Conservation (phyloP, 306 rosid genomes). For the Ochetophila trinervis region DNA sequence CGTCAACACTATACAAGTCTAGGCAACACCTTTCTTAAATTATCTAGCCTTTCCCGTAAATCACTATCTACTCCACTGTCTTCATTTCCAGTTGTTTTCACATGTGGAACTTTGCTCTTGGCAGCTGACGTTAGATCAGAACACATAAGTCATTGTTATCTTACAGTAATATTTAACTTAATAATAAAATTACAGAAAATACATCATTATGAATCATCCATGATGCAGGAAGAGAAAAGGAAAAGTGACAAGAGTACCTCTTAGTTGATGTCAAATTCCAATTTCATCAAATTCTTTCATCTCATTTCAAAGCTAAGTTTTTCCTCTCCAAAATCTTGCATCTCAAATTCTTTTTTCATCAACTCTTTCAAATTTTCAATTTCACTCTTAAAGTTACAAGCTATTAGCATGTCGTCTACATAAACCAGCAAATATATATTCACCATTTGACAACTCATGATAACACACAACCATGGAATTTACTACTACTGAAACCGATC, state of each 20-base stretch:
- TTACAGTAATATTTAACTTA: neutral
- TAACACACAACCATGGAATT: too few species aligned
- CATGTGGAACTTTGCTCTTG: constrained; percentile 69
- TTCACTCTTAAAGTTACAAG: too few species aligned
- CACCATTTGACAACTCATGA: too few species aligned
- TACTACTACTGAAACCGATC: too few species aligned
- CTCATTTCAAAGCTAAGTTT: too few species aligned
- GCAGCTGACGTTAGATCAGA: constrained; percentile 52
- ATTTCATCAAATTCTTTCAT: constrained; percentile 96
- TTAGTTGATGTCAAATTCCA: constrained; percentile 78
- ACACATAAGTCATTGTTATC: too few species aligned
- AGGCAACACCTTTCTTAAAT: constrained; percentile 73
- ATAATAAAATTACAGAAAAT: neutral
- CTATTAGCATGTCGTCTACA: too few species aligned
- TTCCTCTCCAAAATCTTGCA: too few species aligned
- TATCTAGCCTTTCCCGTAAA: constrained; percentile 87
- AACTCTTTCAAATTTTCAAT: too few species aligned
- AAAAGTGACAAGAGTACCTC: constrained; percentile 52
- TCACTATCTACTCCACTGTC: constrained; percentile 86
- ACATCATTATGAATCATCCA: neutral
- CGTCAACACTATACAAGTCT: constrained; percentile 26
- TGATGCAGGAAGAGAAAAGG: neutral
- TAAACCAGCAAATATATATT: too few species aligned
- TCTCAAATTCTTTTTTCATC: too few species aligned
- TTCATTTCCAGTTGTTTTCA: constrained; percentile 57